These are phyloP conservation scores for Ogataea minuta DNA, from an alignment of 805 yeast genomes.

Conservation along the genomic window DNA sequence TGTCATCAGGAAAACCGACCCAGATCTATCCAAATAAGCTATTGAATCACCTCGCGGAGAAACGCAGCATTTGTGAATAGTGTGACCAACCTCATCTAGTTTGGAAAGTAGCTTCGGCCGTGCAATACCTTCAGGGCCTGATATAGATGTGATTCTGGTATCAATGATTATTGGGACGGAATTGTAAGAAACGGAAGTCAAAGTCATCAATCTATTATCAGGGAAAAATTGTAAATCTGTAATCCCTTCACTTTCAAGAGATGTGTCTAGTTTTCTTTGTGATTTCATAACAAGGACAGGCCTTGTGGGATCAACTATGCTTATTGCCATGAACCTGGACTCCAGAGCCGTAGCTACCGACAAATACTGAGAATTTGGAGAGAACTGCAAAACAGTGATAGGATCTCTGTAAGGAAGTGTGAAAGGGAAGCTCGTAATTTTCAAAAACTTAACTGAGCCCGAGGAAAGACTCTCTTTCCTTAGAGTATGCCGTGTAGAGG, in stretches of 20 bases:
- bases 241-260: slow-evolving; percentile 83
- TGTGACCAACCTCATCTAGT: slow-evolving; percentile 77
- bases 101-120: slow-evolving; percentile 61
- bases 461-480: background rate
- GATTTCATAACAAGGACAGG: slow-evolving; percentile 72
- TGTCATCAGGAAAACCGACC: slow-evolving; percentile 66
- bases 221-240: slow-evolving; percentile 78
- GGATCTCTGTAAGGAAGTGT: slow-evolving; percentile 88
- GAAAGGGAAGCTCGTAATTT: slow-evolving; percentile 36
- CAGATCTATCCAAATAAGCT: slow-evolving; percentile 77
- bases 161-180: slow-evolving; percentile 69
- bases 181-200: slow-evolving; percentile 58
- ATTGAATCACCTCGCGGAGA: slow-evolving; percentile 87
- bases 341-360: slow-evolving; percentile 78
- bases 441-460: slow-evolving; percentile 3
- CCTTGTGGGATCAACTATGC: slow-evolving; percentile 58
- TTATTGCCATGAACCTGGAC: slow-evolving; percentile 73
- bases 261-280: slow-evolving; percentile 57
- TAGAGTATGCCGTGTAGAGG: slow-evolving; percentile 11
- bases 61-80: slow-evolving; percentile 68
- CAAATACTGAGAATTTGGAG: slow-evolving; percentile 65
- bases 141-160: slow-evolving; percentile 50
- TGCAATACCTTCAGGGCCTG: slow-evolving; percentile 43
- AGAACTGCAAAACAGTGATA: slow-evolving; percentile 68
- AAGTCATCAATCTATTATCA: slow-evolving; percentile 51